Percentiles rank a stretch among this genome's conserved stretches.
These are phyloP conservation scores for Apiospora aurea DNA, from an alignment of 2,329 filamentous ascomycete genomes.

Conservation along the genomic window DNA sequence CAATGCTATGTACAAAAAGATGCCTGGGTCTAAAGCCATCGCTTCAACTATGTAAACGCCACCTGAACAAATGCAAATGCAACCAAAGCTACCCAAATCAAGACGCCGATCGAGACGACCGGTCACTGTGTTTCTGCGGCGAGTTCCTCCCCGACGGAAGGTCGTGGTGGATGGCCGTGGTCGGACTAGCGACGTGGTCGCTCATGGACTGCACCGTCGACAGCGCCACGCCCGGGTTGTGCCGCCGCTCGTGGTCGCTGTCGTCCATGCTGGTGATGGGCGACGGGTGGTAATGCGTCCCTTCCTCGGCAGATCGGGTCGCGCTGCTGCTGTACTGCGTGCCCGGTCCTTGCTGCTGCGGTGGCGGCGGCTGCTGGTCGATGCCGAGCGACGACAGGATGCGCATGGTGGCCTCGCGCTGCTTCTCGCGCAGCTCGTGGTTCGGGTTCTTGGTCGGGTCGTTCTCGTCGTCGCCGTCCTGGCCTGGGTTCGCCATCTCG, in stretches of 20 bases:
- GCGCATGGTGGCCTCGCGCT: slow-evolving; percentile 30
- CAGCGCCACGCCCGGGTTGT: slow-evolving; percentile 25
- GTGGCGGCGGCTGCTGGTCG: slow-evolving; percentile 12
- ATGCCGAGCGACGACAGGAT: slow-evolving; percentile 28
- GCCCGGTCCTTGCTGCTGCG: not conserved
- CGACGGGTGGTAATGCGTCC: slow-evolving; percentile 26
- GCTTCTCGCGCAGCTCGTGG: slow-evolving; percentile 32
- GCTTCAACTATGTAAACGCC: not conserved
- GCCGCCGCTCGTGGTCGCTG: slow-evolving; percentile 11
- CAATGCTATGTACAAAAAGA: not conserved
- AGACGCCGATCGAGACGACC: not conserved
- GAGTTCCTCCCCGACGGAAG: not conserved
- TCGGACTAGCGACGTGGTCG: slow-evolving; percentile 22
- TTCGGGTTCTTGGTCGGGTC: slow-evolving; percentile 32
- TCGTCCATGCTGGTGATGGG: slow-evolving; percentile 25
- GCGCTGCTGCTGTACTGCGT: not conserved
- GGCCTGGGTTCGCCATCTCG: slow-evolving; percentile 46
- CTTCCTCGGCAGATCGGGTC: slow-evolving; percentile 28
- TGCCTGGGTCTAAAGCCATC: not conserved
- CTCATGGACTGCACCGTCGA: slow-evolving; percentile 30
- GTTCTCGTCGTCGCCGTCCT: slow-evolving; percentile 38
- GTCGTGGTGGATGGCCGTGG: not conserved
- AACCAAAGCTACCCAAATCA: not conserved
- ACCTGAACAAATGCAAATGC: not conserved
- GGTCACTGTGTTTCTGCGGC: not conserved